A percentile compares a stretch with the other conserved stretches of the same genome.
These are phyloP conservation scores for Neurospora sp. DNA, from an alignment of 2,329 filamentous ascomycete species.

Conservation along the genomic window DNA sequence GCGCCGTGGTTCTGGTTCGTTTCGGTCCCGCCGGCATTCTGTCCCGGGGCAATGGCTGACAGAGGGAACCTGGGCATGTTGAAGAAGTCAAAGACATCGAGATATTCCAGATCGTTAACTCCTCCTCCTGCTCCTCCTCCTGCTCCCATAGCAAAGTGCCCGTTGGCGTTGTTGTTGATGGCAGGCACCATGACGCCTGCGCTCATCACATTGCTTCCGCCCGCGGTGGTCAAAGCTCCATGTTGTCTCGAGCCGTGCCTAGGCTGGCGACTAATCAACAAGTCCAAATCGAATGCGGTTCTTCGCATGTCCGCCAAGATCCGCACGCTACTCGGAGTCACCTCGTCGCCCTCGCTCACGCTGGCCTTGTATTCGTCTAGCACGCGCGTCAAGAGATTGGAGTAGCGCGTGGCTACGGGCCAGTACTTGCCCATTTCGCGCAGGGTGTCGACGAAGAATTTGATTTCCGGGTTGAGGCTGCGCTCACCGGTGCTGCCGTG, in stretches of 20 bases:
- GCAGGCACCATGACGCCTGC: background rate
- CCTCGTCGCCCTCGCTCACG: constrained; percentile 61
- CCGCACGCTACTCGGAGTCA: constrained; percentile 73
- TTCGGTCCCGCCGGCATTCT: constrained; percentile 18
- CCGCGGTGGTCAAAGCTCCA: background rate
- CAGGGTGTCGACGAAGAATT: constrained; percentile 73
- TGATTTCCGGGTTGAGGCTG: constrained; percentile 68
- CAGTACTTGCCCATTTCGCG: constrained; percentile 73
- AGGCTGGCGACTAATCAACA: constrained; percentile 77
- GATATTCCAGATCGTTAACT: constrained; percentile 71
- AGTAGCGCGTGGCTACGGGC: constrained; percentile 79
- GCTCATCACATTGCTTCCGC: background rate
- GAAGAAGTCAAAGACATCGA: constrained; percentile 93
- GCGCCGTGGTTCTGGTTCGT: background rate
- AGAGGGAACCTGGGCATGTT: constrained; percentile 69
- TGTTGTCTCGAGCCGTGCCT: constrained; percentile 27
- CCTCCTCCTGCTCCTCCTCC: constrained; percentile 8
- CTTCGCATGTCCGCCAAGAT: constrained; percentile 88
- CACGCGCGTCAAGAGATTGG: constrained; percentile 67
- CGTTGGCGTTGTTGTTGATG: background rate
- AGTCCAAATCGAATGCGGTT: constrained; percentile 83
- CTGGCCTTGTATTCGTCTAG: constrained; percentile 79
- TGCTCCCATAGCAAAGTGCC: background rate
- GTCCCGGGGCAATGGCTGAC: constrained; percentile 25
- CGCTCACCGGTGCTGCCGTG: constrained; percentile 85